Base-by-base conservation (phyloP, 495 filamentous ascomycete genomes). In the Talaromyces nanjingensis region DNA sequence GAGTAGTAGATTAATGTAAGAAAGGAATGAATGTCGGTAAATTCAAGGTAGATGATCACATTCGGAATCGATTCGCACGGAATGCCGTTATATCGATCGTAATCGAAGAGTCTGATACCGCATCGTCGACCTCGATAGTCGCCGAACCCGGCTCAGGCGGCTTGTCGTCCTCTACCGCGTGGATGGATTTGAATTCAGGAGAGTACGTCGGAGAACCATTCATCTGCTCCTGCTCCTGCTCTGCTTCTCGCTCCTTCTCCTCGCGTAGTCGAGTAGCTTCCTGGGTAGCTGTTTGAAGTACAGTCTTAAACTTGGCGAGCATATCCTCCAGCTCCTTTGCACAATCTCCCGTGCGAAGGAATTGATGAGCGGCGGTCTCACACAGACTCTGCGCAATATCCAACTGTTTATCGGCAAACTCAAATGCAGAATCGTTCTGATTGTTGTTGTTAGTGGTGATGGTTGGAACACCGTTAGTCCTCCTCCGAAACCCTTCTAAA, bases 281-380 rank as follows among this genome's bases (percentile, higher is more conserved):
- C 12, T 71, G 72, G 14, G 65, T 70, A 9, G 75, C 72, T 18
- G 79, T 66, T n/a, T 76, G 70, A 6, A 77, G 69, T 27, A 82
- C 68, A n/a, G 69, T 67, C 22, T 74, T 73, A 63, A 83, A 79
- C n/a, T 77, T 76, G 60, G 77, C 76, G 69, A 87, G 85, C 52
- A 92, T 89, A 29, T 84, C 86, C 12, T 81, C 76, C 16, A 96
- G 81, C 74, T 96, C 90, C 22, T 83, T 80, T 18, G 76, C 79
- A 73, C 92, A 97, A 64, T 93, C 87, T 22, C 92, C 92, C 60
- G 90, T 86, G 22, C 92, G 85, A 12, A 97, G 81, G 63, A 96
- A 91, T 70, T 94, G 90, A 72, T 93, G 92, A 2, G 92, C 92
- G 14, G 85, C 92, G 60, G 86, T 84, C 74, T 96, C 92, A 72